phyloP scores from a whole-genome alignment of 2,329 filamentous ascomycete genomes.

The Hortaea sp. region DNA sequence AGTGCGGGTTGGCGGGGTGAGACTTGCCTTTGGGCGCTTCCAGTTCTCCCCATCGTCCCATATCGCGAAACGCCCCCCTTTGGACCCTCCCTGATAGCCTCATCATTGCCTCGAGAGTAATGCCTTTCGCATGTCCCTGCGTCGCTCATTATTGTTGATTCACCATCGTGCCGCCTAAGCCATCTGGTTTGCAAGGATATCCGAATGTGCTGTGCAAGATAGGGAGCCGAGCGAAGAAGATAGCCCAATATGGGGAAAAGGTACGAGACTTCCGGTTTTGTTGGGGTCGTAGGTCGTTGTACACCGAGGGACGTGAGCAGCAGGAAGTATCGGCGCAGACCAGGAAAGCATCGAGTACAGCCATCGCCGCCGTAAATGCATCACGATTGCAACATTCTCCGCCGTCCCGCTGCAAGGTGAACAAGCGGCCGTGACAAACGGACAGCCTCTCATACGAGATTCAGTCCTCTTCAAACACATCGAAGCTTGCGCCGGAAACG shows the following conservation, averaged over 20 bases:
- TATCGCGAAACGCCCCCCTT: too few relatives aligned
- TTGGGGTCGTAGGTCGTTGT: background rate
- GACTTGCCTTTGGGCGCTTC: too few relatives aligned
- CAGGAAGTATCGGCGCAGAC: background rate
- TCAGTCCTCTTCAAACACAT: background rate
- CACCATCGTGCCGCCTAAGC: too few relatives aligned
- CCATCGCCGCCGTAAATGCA: background rate
- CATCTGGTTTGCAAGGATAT: background rate
- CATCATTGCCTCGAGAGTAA: too few relatives aligned
- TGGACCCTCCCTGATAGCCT: too few relatives aligned
- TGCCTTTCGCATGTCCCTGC: too few relatives aligned
- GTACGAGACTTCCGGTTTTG: conserved; percentile 10
- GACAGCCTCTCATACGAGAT: background rate
- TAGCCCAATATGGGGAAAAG: conserved; percentile 21
- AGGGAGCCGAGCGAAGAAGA: background rate
- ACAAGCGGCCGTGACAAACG: background rate
- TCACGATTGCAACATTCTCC: background rate
- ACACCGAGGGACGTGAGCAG: background rate
- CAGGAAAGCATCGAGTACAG: background rate
- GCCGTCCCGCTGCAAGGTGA: background rate
- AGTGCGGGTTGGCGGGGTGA: too few relatives aligned
- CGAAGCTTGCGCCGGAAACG: background rate
- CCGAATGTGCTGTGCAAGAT: background rate
- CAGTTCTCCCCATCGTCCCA: too few relatives aligned
- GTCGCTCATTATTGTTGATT: too few relatives aligned